Percentiles rank a stretch among this genome's conserved stretches.
These are phyloP conservation scores for Colletotrichum sublineola DNA, from an alignment of 2,329 filamentous ascomycete genomes.

Conservation along the genomic window DNA sequence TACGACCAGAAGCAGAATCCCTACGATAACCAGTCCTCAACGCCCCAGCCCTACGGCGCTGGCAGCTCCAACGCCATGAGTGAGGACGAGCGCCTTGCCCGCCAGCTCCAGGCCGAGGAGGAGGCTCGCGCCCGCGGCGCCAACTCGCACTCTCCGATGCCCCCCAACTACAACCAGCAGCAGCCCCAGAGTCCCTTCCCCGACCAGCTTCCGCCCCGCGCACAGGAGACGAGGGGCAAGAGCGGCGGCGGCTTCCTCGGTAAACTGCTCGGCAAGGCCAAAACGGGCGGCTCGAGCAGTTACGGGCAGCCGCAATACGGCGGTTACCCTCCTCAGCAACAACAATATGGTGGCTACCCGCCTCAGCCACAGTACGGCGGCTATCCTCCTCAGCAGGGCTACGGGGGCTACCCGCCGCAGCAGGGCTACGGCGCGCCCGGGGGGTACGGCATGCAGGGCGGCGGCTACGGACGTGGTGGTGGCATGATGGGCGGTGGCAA, in stretches of 20 bases:
- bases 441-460: slow-evolving; percentile 48
- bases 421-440: slow-evolving; percentile 47
- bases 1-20: slow-evolving; percentile 74
- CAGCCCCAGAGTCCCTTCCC: slow-evolving; percentile 49
- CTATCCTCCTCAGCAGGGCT: slow-evolving; percentile 51
- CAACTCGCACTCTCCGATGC: slow-evolving; percentile 50
- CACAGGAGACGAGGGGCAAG: slow-evolving; percentile 51
- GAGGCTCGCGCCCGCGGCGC: slow-evolving; percentile 63
- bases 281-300: slow-evolving; percentile 52
- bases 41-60: slow-evolving; percentile 51
- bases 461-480: slow-evolving; percentile 49
- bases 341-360: slow-evolving; percentile 48
- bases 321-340: slow-evolving; percentile 49
- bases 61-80: slow-evolving; percentile 55
- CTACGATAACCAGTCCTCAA: slow-evolving; percentile 48
- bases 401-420: slow-evolving; percentile 56
- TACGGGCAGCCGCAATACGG: slow-evolving; percentile 52
- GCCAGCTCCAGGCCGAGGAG: slow-evolving; percentile 86
- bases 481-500: slow-evolving; percentile 41
- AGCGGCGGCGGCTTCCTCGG: slow-evolving; percentile 63
- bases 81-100: slow-evolving; percentile 81
- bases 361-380: slow-evolving; percentile 49
- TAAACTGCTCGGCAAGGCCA: slow-evolving; percentile 65
- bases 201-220: slow-evolving; percentile 59
- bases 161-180: slow-evolving; percentile 46